These are phyloP conservation scores for Aspergillus carbonarius DNA, from an alignment of 2,329 filamentous ascomycete genomes.

Conservation along the genomic window DNA sequence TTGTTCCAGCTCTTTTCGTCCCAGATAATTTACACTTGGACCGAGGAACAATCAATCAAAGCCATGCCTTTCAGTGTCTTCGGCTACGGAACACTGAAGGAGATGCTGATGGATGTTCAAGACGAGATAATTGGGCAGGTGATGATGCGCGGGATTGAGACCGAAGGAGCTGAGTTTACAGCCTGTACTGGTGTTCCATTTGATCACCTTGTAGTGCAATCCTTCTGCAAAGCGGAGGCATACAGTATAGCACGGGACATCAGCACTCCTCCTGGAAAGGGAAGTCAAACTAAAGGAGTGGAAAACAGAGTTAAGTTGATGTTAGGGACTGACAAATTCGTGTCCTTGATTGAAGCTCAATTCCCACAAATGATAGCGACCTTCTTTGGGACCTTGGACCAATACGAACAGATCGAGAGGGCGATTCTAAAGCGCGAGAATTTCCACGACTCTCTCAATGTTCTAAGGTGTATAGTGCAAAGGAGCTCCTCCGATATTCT, in stretches of 20 bases:
- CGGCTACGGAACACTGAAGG: slow-evolving; percentile 66
- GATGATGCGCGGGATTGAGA: slow-evolving; percentile 74
- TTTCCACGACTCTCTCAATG: slow-evolving; percentile 61
- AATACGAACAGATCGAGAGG: slow-evolving; percentile 71
- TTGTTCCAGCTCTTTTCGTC: slow-evolving; percentile 83
- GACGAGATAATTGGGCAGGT: slow-evolving; percentile 78
- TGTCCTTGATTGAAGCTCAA: slow-evolving; percentile 62
- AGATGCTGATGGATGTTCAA: slow-evolving; percentile 69
- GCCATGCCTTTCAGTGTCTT: slow-evolving; percentile 84
- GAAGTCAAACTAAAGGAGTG: slow-evolving; percentile 54
- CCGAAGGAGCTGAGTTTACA: slow-evolving; percentile 62
- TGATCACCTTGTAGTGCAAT: slow-evolving; percentile 60
- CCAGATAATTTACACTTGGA: slow-evolving; percentile 89
- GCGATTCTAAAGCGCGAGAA: slow-evolving; percentile 60
- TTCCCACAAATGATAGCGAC: slow-evolving; percentile 75
- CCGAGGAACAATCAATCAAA: slow-evolving; percentile 65
- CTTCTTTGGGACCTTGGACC: slow-evolving; percentile 74
- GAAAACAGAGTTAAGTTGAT: slow-evolving; percentile 66
- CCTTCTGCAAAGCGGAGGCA: slow-evolving; percentile 76
- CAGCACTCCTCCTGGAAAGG: slow-evolving; percentile 44
- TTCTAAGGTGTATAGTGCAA: slow-evolving; percentile 67
- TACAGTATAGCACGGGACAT: slow-evolving; percentile 82
- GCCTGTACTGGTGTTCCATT: slow-evolving; percentile 55
- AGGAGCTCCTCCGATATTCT: slow-evolving; percentile 64
- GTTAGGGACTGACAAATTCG: slow-evolving; percentile 66